Percentiles rank a stretch among this genome's conserved stretches.
Evolutionary conservation across 345 rosid genomes (phyloP).

Genomic region (Lepidium sativum): DNA sequence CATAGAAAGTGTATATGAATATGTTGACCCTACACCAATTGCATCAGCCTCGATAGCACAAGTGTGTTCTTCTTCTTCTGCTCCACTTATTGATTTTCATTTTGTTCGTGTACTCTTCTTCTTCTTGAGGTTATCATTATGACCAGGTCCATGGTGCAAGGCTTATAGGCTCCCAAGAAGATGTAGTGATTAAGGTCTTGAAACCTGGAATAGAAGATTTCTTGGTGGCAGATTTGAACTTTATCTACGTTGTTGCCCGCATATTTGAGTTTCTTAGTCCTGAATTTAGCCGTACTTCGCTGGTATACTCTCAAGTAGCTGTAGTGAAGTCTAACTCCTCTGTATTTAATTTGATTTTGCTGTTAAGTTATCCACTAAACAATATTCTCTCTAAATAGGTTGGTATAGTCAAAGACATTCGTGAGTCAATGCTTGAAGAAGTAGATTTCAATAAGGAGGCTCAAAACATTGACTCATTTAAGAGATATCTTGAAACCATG

Average conservation of each 20-base stretch:
- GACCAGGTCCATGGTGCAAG: slow-evolving; percentile 87
- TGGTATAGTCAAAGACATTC: slow-evolving; percentile 77
- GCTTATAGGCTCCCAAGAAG: slow-evolving; percentile 78
- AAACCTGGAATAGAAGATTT: slow-evolving; percentile 92
- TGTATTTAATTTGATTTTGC: not conserved
- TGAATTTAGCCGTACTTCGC: slow-evolving; percentile 71
- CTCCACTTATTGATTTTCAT: not conserved
- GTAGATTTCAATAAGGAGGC: slow-evolving; percentile 92
- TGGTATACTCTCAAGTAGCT: slow-evolving; percentile 43
- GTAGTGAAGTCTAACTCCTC: not conserved
- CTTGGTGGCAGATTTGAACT: slow-evolving; percentile 90
- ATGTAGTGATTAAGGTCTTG: slow-evolving; percentile 88
- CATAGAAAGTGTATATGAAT: slow-evolving; percentile 69
- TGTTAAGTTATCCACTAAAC: not conserved
- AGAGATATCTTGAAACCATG: slow-evolving; percentile 75
- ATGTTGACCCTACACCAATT: slow-evolving; percentile 78
- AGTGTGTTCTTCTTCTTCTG: slow-evolving; percentile 31
- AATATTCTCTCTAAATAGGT: slow-evolving; percentile 39
- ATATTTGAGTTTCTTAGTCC: slow-evolving; percentile 91
- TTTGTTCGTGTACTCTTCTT: slow-evolving; percentile 10
- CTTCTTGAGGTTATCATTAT: slow-evolving; percentile 8
- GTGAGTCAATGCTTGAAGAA: slow-evolving; percentile 98
- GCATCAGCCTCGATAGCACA: slow-evolving; percentile 99
- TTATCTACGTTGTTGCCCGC: slow-evolving; percentile 78
- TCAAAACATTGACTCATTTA: slow-evolving; percentile 65